Evolutionary conservation across 306 rosid genomes (phyloP).

Genomic region (Quercus dentata): DNA sequence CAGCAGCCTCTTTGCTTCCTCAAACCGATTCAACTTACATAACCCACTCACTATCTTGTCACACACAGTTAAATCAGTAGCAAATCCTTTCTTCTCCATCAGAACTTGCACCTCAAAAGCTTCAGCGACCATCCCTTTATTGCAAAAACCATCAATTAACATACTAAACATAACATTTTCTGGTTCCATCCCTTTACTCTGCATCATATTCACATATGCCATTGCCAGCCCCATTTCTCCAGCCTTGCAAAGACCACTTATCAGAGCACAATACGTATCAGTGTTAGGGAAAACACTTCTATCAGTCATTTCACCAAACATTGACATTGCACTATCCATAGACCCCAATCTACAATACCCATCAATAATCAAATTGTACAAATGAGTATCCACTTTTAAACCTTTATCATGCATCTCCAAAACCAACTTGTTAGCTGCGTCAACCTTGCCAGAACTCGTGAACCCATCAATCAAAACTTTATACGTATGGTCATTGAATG

Average conservation of each 20-base stretch:
- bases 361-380: constrained; percentile 22
- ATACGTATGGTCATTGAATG: constrained; percentile 9
- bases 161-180: constrained; percentile 1
- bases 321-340: constrained; percentile 8
- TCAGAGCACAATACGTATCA: constrained; percentile 19
- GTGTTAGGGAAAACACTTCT: constrained; percentile 8
- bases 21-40: constrained; percentile 9
- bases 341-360: constrained; percentile 16
- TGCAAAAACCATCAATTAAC: constrained; percentile 21
- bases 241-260: constrained; percentile 24
- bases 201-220: constrained; percentile 22
- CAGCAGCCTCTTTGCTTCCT: constrained; percentile 20
- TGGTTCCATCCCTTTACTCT: constrained; percentile 5
- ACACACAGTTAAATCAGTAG: neutral
- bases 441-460: constrained; percentile 15
- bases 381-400: constrained; percentile 13
- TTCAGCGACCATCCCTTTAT: constrained; percentile 16
- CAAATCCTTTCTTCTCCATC: constrained; percentile 18
- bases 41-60: constrained; percentile 12
- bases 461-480: constrained; percentile 31
- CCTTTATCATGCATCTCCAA: constrained; percentile 30
- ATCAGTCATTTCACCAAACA: constrained; percentile 26
- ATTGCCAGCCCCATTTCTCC: constrained; percentile 25
- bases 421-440: constrained; percentile 19
- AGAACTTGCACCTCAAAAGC: constrained; percentile 20